Conservation (phyloP, 768 basidiomycete species). For the Phylloporus sp. region DNA sequence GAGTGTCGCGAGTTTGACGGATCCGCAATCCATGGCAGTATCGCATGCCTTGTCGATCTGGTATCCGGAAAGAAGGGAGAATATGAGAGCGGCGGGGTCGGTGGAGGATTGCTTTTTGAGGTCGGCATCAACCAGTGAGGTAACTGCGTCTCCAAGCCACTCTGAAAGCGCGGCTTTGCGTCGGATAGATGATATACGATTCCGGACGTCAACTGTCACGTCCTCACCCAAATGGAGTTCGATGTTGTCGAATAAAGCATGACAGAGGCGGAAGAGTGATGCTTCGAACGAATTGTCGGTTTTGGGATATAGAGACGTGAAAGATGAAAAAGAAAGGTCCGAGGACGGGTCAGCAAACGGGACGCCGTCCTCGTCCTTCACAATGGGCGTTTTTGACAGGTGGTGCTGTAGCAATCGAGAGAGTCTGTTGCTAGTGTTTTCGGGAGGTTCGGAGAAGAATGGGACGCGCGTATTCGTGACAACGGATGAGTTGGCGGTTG, state of each 20-base stretch:
- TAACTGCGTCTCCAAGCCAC: constrained; percentile 78
- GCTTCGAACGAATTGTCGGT: constrained; percentile 73
- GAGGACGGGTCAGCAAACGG: constrained; percentile 64
- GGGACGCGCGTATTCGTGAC: constrained; percentile 49
- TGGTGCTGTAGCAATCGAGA: constrained; percentile 73
- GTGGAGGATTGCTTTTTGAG: constrained; percentile 45
- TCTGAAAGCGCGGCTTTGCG: constrained; percentile 75
- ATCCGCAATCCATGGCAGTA: constrained; percentile 66
- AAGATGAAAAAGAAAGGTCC: constrained; percentile 72
- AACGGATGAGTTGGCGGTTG: constrained; percentile 59
- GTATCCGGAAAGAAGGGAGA: constrained; percentile 79
- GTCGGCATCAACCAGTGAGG: constrained; percentile 66
- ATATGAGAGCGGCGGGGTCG: constrained; percentile 50
- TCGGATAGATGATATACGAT: constrained; percentile 56
- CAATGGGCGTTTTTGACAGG: constrained; percentile 65
- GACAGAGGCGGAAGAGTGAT: constrained; percentile 80
- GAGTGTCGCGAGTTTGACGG: constrained; percentile 82
- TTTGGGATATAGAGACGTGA: constrained; percentile 62
- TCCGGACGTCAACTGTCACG: constrained; percentile 56
- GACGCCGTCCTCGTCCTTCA: constrained; percentile 60
- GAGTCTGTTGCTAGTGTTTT: constrained; percentile 39
- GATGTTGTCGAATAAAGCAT: constrained; percentile 83
- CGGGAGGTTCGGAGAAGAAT: constrained; percentile 30
- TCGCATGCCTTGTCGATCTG: constrained; percentile 82
- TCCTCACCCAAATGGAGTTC: constrained; percentile 53